These are phyloP conservation scores for Teunomyces funiuensis DNA, from an alignment of 805 yeast species.

Conservation along the genomic window DNA sequence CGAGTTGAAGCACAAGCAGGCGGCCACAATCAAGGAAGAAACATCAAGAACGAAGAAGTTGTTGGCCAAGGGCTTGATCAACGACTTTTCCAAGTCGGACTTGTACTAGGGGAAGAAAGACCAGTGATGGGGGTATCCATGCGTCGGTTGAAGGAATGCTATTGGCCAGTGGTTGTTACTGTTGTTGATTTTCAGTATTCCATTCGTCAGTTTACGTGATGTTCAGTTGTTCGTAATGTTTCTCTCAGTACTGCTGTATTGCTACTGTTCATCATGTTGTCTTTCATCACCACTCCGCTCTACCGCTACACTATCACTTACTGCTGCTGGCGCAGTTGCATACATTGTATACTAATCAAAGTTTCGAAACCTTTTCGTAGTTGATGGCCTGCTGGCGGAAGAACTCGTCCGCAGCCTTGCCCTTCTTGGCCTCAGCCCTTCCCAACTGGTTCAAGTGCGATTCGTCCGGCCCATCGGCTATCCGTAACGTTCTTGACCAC, in stretches of 20 bases:
- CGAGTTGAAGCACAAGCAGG: slow-evolving; percentile 32
- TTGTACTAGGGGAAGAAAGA: slow-evolving; percentile 41
- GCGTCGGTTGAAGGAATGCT: slow-evolving; percentile 4
- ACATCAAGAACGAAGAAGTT: slow-evolving; percentile 47
- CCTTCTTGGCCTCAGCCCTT: slow-evolving; percentile 43
- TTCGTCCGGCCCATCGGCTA: slow-evolving; percentile 73
- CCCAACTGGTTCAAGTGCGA: slow-evolving; percentile 61
- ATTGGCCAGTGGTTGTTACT: no score
- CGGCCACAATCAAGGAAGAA: slow-evolving; percentile 38
- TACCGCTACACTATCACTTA: not conserved
- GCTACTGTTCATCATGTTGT: not conserved
- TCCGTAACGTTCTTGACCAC: slow-evolving; percentile 52
- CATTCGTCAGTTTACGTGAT: slow-evolving; percentile 3
- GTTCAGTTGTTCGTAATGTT: no score
- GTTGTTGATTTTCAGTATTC: no score
- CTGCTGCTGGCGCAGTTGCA: not conserved
- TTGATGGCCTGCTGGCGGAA: slow-evolving; percentile 25
- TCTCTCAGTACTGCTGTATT: no score
- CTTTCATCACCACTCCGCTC: not conserved
- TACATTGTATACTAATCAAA: slow-evolving; percentile 16
- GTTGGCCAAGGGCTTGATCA: slow-evolving; percentile 55
- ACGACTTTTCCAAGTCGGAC: slow-evolving; percentile 56
- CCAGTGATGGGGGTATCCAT: no score
- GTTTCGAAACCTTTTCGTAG: slow-evolving; percentile 22
- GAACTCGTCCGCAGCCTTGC: slow-evolving; percentile 34